These are phyloP conservation scores for Stentor coeruleus DNA, from an alignment of 73 alveolate genomes.

Conservation along the genomic window DNA sequence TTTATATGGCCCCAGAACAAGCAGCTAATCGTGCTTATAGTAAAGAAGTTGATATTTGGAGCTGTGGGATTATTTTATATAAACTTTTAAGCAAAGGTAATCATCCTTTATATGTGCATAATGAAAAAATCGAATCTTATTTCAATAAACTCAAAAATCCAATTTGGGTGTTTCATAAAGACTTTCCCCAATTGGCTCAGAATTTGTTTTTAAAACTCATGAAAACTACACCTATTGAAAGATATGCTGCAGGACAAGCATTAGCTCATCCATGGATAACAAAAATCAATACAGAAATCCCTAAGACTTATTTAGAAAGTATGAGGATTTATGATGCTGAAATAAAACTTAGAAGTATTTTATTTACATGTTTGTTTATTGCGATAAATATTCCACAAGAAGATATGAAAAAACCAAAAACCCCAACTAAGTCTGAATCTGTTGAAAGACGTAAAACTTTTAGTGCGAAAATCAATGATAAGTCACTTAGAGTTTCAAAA, in stretches of 20 bases:
- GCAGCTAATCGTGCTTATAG: conserved; percentile 53
- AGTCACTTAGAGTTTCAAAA: not conserved
- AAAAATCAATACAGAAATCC: conserved; percentile 32
- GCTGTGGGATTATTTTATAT: conserved; percentile 90
- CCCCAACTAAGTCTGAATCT: not conserved
- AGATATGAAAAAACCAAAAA: too few relatives aligned
- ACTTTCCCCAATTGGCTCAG: conserved; percentile 61
- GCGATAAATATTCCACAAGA: not conserved
- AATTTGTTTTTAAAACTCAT: conserved; percentile 72
- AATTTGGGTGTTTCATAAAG: conserved; percentile 36
- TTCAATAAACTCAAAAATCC: conserved; percentile 43
- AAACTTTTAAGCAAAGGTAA: conserved; percentile 65
- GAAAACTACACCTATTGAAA: conserved; percentile 74
- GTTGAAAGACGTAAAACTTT: not conserved
- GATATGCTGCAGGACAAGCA: conserved; percentile 78
- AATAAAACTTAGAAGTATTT: conserved; percentile 7
- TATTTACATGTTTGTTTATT: not conserved
- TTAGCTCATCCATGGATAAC: conserved; percentile 82
- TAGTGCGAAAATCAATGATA: not conserved
- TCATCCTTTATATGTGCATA: conserved; percentile 80
- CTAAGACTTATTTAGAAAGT: conserved; percentile 16
- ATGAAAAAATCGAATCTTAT: conserved; percentile 39
- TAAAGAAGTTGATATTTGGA: conserved; percentile 86
- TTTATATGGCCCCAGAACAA: conserved; percentile 84
- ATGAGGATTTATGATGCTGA: conserved; percentile 24